Evolutionary conservation across 2,329 filamentous ascomycete genomes (phyloP), one percentile per base, ranked within the genome.

Genomic region (Didymella sp.): DNA sequence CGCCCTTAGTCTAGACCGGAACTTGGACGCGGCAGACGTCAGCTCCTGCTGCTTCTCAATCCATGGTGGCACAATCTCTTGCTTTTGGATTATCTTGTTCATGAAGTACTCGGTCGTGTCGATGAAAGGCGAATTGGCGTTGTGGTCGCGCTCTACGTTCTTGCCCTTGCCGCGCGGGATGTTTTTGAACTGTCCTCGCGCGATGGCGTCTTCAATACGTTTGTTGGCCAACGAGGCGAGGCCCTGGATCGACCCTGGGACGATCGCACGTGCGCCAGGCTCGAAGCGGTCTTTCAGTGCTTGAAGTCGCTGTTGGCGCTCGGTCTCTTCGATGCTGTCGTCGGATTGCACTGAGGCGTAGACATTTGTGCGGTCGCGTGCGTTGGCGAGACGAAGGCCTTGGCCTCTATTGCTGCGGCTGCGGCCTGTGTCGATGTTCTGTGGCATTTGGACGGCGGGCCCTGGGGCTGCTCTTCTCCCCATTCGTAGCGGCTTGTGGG

Each of bases 21-120:
- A 97, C 1, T 82, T 81, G 12, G 81, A 83, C 1, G 88, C 84
- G 0, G 90, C 84, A 58, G 85, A 87, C 11, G 87, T 83, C 6
- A 98, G 80, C 69, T 97, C 92, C 73, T 98, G 94, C 75, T 99
- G 95, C 78, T 97, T 98, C 77, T 99, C 95, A 58, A 99, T 98
- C 95, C 95, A 99, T 0, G 94, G 94, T 0, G 95, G 95, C 0
- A 96, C 91, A 58, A 98, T 91, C 19, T 96, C 93, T 76, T 99
- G 95, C 56, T 90, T 89, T 78, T 97, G 91, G 61, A 99, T 97
- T 80, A 98, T 97, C 78, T 96, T 95, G 78, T 99, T 98, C 89
- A 98, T 89, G 68, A 98, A 91, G 74, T 97, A 97, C 76, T 98
- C 94, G 0, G 95, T 98, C 0, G 94, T 98, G 71, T 98, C 92